Evolutionary conservation across 2,329 filamentous ascomycete genomes (phyloP).

Genomic region (Pseudovirgaria hyperparasitica): DNA sequence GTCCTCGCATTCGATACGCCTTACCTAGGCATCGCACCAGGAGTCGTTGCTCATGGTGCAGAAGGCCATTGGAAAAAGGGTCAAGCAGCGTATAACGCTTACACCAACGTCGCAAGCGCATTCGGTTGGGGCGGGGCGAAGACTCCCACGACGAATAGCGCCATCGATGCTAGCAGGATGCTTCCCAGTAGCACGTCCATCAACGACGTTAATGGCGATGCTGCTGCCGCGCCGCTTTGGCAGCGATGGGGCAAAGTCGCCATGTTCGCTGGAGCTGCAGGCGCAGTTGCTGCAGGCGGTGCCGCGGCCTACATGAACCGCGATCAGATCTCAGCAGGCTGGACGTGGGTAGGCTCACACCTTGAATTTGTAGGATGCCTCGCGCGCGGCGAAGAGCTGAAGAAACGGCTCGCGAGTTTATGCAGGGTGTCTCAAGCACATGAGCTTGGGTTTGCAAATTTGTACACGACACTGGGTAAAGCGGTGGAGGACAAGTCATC

Average conservation of each 20-base stretch:
- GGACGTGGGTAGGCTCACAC: slow-evolving; percentile 76
- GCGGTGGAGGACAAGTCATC: slow-evolving; percentile 38
- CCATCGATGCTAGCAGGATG: slow-evolving; percentile 21
- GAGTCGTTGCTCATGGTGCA: slow-evolving; percentile 73
- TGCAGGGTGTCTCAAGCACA: slow-evolving; percentile 51
- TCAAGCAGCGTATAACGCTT: slow-evolving; percentile 54
- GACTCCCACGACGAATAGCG: slow-evolving; percentile 5
- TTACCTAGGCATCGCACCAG: slow-evolving; percentile 68
- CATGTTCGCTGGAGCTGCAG: slow-evolving; percentile 70
- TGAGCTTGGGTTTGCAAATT: slow-evolving; percentile 65
- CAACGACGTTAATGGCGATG: slow-evolving; percentile 28
- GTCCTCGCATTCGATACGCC: slow-evolving; percentile 92
- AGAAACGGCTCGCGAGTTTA: slow-evolving; percentile 57
- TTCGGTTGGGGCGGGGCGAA: slow-evolving; percentile 45
- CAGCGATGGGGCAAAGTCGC: slow-evolving; percentile 75
- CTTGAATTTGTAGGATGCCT: slow-evolving; percentile 89
- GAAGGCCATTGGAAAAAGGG: slow-evolving; percentile 75
- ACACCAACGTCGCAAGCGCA: slow-evolving; percentile 47
- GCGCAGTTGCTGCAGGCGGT: slow-evolving; percentile 68
- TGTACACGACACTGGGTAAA: slow-evolving; percentile 74
- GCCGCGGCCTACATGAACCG: slow-evolving; percentile 79
- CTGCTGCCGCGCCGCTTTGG: slow-evolving; percentile 43
- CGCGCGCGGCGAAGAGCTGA: slow-evolving; percentile 69
- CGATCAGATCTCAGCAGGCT: slow-evolving; percentile 64
- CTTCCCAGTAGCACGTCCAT: slow-evolving; percentile 24